These are phyloP conservation scores for Aspergillus bertholletiae DNA, from an alignment of 495 filamentous ascomycete genomes.

Conservation along the genomic window DNA sequence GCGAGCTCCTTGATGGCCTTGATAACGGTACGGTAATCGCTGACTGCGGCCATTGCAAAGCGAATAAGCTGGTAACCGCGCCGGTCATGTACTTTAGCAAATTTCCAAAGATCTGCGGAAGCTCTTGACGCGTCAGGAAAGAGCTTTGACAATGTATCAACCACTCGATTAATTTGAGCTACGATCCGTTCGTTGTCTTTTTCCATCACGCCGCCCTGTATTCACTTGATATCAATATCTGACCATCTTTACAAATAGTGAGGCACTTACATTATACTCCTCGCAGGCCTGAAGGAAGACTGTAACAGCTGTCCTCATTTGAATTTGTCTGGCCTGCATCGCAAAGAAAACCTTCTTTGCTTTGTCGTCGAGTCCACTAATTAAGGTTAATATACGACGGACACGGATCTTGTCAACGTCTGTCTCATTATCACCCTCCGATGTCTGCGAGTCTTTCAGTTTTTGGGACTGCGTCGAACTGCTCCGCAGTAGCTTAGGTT, in stretches of 20 bases:
- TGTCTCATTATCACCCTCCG: conserved; percentile 45
- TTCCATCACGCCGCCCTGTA: conserved; percentile 73
- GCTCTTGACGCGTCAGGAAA: conserved; percentile 69
- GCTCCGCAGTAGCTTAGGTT: conserved; percentile 59
- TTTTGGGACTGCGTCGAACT: conserved; percentile 59
- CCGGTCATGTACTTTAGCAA: conserved; percentile 87
- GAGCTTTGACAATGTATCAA: conserved; percentile 65
- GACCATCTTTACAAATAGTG: background rate
- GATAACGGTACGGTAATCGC: conserved; percentile 85
- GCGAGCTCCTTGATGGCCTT: conserved; percentile 87
- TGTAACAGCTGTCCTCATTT: conserved; percentile 64
- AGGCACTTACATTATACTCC: conserved; percentile 62
- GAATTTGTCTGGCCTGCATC: conserved; percentile 71
- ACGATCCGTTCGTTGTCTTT: conserved; percentile 66
- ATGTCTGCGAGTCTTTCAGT: conserved; percentile 46
- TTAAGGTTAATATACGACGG: conserved; percentile 77
- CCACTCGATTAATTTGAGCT: conserved; percentile 59
- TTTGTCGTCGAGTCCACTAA: conserved; percentile 71
- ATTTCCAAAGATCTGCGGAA: conserved; percentile 75
- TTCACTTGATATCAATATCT: background rate
- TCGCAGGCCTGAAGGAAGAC: conserved; percentile 77
- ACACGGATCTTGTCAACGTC: conserved; percentile 83
- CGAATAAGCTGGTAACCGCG: conserved; percentile 85
- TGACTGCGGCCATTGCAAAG: conserved; percentile 79
- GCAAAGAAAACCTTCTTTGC: conserved; percentile 86